These are phyloP conservation scores for Aphanocladium album DNA, from an alignment of 2,329 filamentous ascomycete species.

Conservation along the genomic window DNA sequence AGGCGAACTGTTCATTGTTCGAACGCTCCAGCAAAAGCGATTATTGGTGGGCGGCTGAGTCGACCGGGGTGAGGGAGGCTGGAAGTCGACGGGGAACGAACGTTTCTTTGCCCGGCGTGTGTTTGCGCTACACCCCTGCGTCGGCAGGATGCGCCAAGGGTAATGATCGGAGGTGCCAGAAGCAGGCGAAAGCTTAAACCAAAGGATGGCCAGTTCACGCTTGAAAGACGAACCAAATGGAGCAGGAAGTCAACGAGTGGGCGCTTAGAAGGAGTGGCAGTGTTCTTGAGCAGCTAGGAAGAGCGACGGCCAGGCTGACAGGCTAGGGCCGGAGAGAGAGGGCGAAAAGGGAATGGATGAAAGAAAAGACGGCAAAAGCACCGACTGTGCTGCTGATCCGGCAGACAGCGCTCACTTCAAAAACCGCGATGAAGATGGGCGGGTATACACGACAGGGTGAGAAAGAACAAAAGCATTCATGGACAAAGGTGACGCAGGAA, in stretches of 20 bases:
- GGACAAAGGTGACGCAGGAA: constrained; percentile 12
- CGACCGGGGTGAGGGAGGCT: constrained; percentile 7
- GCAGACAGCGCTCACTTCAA: constrained; percentile 8
- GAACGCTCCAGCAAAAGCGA: neutral
- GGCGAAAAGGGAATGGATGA: neutral
- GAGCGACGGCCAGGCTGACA: constrained; percentile 1
- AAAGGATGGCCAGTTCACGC: constrained; percentile 1
- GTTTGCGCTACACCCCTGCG: constrained; percentile 11
- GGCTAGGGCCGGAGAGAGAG: neutral
- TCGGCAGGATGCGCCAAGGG: neutral
- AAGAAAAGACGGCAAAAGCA: neutral
- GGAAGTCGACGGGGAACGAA: constrained; percentile 7
- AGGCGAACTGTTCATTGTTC: neutral
- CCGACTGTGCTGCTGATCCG: constrained; percentile 9
- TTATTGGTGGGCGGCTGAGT: constrained; percentile 4
- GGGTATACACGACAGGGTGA: constrained; percentile 1
- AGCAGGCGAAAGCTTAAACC: constrained; percentile 5
- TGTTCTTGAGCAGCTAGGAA: neutral
- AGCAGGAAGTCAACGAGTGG: constrained; percentile 6
- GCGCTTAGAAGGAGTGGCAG: constrained; percentile 3
- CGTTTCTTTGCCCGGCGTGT: constrained; percentile 9
- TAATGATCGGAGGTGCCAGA: constrained; percentile 9
- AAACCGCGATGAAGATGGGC: constrained; percentile 4
- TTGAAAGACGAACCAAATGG: neutral
- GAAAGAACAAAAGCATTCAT: constrained; percentile 15